These are phyloP conservation scores for Angomonas ambiguus DNA, from an alignment of 208 protist genomes.

Conservation along the genomic window DNA sequence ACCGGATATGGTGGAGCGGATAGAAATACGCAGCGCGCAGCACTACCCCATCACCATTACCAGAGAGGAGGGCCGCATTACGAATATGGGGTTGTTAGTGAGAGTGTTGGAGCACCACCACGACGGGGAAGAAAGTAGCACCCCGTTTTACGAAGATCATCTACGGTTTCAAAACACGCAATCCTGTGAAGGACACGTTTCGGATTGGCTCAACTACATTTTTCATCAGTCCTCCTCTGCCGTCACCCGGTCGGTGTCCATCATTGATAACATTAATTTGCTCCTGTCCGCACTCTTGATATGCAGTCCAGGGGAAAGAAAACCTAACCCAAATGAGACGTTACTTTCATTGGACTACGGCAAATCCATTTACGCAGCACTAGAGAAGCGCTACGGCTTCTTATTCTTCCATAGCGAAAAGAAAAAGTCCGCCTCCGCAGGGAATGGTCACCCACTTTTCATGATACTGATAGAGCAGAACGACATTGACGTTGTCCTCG, in stretches of 20 bases:
- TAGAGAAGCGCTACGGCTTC: conserved; percentile 47
- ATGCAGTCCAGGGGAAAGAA: conserved; percentile 5
- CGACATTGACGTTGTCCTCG: conserved; percentile 11
- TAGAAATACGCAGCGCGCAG: conserved; percentile 60
- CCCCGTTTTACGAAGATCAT: conserved; percentile 22
- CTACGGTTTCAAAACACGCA: conserved; percentile 10
- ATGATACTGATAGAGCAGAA: conserved; percentile 22
- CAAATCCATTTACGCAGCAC: conserved; percentile 28
- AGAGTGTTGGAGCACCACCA: conserved; percentile 38
- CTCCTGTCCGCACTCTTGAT: conserved; percentile 10
- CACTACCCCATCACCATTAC: conserved; percentile 47
- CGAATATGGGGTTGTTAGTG: conserved; percentile 33
- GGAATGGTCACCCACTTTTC: conserved; percentile 26
- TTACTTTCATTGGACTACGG: conserved; percentile 53
- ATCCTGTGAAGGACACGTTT: conserved; percentile 39
- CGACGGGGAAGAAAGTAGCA: conserved; percentile 1
- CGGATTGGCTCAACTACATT: conserved; percentile 57
- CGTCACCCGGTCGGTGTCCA: conserved; percentile 29
- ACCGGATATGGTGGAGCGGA: conserved; percentile 49
- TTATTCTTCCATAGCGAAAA: conserved; percentile 23
- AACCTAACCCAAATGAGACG: conserved; percentile 9
- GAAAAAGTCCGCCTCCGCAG: neutral
- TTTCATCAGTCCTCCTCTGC: conserved; percentile 31
- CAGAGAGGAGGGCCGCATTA: conserved; percentile 16
- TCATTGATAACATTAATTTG: conserved; percentile 62